Base-by-base conservation (phyloP, 169 alveolate species). In the Babesia caballi region DNA sequence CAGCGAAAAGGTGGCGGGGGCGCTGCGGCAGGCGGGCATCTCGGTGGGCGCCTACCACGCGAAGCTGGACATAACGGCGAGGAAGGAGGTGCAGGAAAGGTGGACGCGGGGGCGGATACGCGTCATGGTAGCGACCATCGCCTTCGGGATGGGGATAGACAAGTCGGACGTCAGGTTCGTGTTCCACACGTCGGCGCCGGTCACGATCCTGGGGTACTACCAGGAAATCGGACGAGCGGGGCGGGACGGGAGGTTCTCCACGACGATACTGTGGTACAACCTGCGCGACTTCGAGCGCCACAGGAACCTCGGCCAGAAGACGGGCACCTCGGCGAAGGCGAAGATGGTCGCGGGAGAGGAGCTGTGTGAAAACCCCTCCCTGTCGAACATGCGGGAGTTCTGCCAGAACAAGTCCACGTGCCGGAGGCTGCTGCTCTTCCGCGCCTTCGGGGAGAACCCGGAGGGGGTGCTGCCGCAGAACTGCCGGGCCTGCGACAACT, bases 151-250 rank as follows among this genome's bases (percentile, higher is more conserved):
- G 99, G 99, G 99, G 42, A 96, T 98, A n/a, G 99, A 98, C 89
- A 97, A 97, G 66, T 83, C 97, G 19, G 98, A 98, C 81, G 98
- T 97, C 11, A 85, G 98, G 32, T 93, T 93, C 63, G 98, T 98
- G 23, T 94, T 98, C 69, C 99, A 98, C 88, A 90, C 93, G 65
- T 94, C 96, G 19, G 89, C 97, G 84, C 99, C 99, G 4, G 94
- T 91, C 42, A 91, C 98, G 23, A 85, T 96, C 52, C 99, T 96
- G 65, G 86, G 94, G 41, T 94, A 94, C 75, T 92, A 94, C 61
- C 98, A 97, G 84, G 99, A 98, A 69, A 94, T 96, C 11, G 99
- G 99, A 6, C 88, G 99, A 42, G 99, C 99, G 0, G 99, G 99
- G 15, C 83, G 99, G 63, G 99, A 97, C 74, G 98, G 99, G 33